Percentiles rank a stretch among this genome's conserved stretches.
These are phyloP conservation scores for Mangifera indica DNA, from an alignment of 345 rosid genomes.

Conservation along the genomic window DNA sequence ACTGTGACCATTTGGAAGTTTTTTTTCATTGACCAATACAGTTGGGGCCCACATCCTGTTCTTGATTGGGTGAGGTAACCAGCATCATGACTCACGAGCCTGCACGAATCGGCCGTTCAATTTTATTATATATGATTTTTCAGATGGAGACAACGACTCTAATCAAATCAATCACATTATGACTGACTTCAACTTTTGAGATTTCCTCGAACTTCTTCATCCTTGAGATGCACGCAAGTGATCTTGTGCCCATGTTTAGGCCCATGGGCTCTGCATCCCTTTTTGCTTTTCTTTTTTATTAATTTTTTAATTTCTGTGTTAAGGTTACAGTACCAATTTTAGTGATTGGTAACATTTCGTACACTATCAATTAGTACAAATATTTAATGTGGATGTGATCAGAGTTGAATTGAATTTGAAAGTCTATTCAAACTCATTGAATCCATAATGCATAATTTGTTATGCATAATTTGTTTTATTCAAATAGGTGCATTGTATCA, in stretches of 20 bases:
- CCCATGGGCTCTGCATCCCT: constrained; percentile 22
- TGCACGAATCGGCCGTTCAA: neutral
- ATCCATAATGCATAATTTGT: no score
- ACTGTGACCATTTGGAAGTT: constrained; percentile 5
- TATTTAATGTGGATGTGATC: no score
- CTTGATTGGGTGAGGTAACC: constrained; percentile 25
- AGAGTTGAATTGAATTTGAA: no score
- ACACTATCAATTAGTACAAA: no score
- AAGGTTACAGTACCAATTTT: no score
- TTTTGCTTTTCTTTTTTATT: neutral
- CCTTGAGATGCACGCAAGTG: constrained; percentile 11
- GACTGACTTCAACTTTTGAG: neutral
- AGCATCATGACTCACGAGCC: constrained; percentile 26
- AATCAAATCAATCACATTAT: constrained; percentile 23
- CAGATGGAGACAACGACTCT: constrained; percentile 8
- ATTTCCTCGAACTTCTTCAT: constrained; percentile 19
- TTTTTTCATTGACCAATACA: neutral
- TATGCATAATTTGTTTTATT: no score
- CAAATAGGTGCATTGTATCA: no score
- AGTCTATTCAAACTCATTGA: no score
- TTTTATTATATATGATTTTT: neutral
- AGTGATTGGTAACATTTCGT: no score
- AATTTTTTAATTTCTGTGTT: neutral
- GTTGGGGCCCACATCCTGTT: no score
- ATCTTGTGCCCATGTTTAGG: constrained; percentile 18